A percentile compares a stretch with the other conserved stretches of the same genome.
phyloP scores from a whole-genome alignment of 2,329 filamentous ascomycete genomes.

The Whalleya microplaca region DNA sequence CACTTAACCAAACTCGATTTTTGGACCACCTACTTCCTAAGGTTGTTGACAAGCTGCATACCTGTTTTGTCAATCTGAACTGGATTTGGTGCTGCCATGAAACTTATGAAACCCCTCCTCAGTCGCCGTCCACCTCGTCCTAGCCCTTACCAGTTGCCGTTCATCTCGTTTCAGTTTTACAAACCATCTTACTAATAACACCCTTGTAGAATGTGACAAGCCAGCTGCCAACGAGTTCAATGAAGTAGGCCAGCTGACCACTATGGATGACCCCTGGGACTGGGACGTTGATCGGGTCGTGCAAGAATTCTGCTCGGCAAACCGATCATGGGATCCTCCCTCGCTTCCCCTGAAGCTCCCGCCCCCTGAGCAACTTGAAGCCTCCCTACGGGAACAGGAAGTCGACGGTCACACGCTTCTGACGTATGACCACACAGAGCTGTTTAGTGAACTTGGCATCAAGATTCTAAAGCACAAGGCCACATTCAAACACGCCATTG shows the following conservation, averaged over 20 bases:
- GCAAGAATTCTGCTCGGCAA: constrained; percentile 62
- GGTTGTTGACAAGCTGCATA: too few relatives aligned
- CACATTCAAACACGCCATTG: constrained; percentile 61
- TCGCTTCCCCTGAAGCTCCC: constrained; percentile 47
- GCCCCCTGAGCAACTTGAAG: constrained; percentile 56
- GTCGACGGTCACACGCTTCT: constrained; percentile 70
- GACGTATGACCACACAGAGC: constrained; percentile 56
- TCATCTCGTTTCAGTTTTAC: not conserved
- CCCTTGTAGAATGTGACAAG: not conserved
- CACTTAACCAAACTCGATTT: too few relatives aligned
- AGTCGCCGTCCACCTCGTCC: not conserved
- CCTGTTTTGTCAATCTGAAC: not conserved
- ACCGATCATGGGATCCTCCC: constrained; percentile 51
- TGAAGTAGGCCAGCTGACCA: constrained; percentile 10
- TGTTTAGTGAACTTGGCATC: constrained; percentile 59
- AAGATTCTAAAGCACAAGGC: constrained; percentile 60
- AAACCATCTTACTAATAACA: not conserved
- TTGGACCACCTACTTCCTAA: too few relatives aligned
- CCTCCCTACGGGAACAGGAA: constrained; percentile 61
- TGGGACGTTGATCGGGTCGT: constrained; percentile 75
- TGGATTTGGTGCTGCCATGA: not conserved
- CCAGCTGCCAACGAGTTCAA: not conserved
- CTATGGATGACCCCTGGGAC: constrained; percentile 66
- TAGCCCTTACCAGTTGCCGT: not conserved
- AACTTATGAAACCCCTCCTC: not conserved